These are phyloP conservation scores for Lepidium aucheri DNA, from an alignment of 345 rosid genomes.

Conservation along the genomic window DNA sequence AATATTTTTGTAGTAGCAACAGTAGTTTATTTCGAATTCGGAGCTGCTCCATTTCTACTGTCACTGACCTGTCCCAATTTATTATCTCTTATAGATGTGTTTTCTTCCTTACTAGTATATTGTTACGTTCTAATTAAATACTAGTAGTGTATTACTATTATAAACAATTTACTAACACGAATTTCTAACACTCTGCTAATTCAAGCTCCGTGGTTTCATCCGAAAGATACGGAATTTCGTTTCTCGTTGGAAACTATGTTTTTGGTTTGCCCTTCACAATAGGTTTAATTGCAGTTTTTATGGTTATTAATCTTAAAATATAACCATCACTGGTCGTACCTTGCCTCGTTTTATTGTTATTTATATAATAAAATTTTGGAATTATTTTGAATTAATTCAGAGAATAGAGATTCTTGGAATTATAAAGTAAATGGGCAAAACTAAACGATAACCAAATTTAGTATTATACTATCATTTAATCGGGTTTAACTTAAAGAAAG, in stretches of 20 bases:
- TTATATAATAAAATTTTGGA: neutral
- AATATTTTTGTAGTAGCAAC: neutral
- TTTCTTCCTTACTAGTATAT: too few relatives aligned
- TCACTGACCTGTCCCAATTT: constrained; percentile 20
- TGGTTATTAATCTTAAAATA: neutral
- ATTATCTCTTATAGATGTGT: too few relatives aligned
- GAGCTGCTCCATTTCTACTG: constrained; percentile 18
- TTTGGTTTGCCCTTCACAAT: neutral
- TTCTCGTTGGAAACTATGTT: neutral
- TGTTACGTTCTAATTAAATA: neutral
- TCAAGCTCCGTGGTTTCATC: neutral
- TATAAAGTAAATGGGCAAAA: too few relatives aligned
- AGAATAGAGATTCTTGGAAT: too few relatives aligned
- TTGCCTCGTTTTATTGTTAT: neutral
- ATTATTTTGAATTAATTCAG: neutral
- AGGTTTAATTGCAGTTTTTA: neutral
- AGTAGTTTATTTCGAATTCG: constrained; percentile 16
- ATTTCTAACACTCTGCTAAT: neutral
- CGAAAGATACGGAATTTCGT: neutral
- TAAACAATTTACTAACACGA: neutral
- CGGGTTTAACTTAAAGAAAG: too few relatives aligned
- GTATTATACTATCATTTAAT: neutral
- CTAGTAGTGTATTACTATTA: too few relatives aligned
- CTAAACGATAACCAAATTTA: neutral
- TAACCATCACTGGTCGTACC: neutral